A percentile compares a stretch with the other conserved stretches of the same genome.
These are phyloP conservation scores for Boletus edulis DNA, from an alignment of 768 basidiomycete species.

Conservation along the genomic window DNA sequence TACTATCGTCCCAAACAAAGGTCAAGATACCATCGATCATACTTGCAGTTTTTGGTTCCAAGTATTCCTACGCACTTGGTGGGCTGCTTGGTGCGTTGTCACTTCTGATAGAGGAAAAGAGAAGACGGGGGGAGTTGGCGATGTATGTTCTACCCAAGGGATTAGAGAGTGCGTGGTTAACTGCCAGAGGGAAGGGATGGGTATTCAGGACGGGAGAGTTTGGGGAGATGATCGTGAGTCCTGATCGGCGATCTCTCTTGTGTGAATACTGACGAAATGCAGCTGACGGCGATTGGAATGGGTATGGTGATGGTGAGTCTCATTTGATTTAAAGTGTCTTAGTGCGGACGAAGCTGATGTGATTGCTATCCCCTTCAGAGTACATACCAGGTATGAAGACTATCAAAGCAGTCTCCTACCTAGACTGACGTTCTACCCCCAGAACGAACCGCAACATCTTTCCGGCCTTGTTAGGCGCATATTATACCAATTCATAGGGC, in stretches of 20 bases:
- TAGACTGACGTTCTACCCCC: slow-evolving; percentile 3
- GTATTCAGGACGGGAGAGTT: slow-evolving; percentile 69
- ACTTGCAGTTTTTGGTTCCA: slow-evolving; percentile 59
- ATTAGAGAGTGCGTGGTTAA: slow-evolving; percentile 87
- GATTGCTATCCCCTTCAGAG: slow-evolving; percentile 39
- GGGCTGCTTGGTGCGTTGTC: slow-evolving; percentile 76
- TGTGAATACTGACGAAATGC: slow-evolving; percentile 7
- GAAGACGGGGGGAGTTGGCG: slow-evolving; percentile 86
- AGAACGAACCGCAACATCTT: slow-evolving; percentile 76
- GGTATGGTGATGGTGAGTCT: slow-evolving; percentile 82
- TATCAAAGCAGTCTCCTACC: not conserved
- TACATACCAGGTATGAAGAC: slow-evolving; percentile 64
- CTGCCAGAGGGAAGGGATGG: slow-evolving; percentile 70
- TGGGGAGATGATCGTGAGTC: slow-evolving; percentile 63
- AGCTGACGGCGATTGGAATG: slow-evolving; percentile 77
- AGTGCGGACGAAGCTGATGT: slow-evolving; percentile 7
- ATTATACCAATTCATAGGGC: slow-evolving; percentile 87
- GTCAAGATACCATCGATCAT: slow-evolving; percentile 44
- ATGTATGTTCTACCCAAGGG: slow-evolving; percentile 91
- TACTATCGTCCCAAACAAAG: slow-evolving; percentile 39
- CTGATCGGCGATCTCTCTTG: not conserved
- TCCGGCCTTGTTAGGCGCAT: slow-evolving; percentile 78
- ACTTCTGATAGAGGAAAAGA: slow-evolving; percentile 83
- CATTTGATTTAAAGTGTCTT: not conserved
- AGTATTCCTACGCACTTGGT: slow-evolving; percentile 68